Conservation (phyloP, 192 early-diverging fungal genomes). For the Dissophora globulifera region DNA sequence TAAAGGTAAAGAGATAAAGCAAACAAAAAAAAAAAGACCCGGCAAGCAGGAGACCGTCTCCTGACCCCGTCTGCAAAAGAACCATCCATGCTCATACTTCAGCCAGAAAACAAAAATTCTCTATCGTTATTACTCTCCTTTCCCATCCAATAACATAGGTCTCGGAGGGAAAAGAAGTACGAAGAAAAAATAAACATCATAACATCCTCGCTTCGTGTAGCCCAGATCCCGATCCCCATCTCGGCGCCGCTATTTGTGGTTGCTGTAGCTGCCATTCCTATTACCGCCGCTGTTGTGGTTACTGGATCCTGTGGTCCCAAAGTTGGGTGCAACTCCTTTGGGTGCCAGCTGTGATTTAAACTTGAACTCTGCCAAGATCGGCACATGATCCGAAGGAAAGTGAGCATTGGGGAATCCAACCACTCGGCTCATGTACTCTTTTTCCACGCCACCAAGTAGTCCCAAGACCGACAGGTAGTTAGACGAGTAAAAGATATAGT, state of each 20-base stretch:
- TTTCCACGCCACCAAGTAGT: conserved; percentile 84
- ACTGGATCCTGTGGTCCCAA: conserved; percentile 26
- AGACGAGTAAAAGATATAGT: conserved; percentile 93
- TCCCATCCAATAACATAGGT: not conserved
- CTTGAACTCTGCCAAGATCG: conserved; percentile 79
- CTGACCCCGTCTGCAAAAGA: too few species aligned
- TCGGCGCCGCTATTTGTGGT: not conserved
- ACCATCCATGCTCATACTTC: too few species aligned
- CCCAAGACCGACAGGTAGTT: conserved; percentile 81
- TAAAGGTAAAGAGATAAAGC: not conserved
- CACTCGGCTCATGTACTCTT: conserved; percentile 74
- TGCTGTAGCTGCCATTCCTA: conserved; percentile 6
- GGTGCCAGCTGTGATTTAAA: conserved; percentile 58
- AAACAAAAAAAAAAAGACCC: not conserved
- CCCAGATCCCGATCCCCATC: not conserved
- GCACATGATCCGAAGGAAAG: conserved; percentile 84
- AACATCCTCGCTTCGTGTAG: too few species aligned
- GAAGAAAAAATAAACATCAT: conserved; percentile 10
- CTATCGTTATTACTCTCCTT: not conserved
- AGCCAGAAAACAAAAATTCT: not conserved
- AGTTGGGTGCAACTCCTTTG: conserved; percentile 42
- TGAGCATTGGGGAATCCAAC: conserved; percentile 97
- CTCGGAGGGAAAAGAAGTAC: not conserved
- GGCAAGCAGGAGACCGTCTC: too few species aligned
- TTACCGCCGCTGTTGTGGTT: conserved; percentile 2